phyloP scores from a whole-genome alignment of 495 filamentous ascomycete species.

The Neurospora tetraspora region DNA sequence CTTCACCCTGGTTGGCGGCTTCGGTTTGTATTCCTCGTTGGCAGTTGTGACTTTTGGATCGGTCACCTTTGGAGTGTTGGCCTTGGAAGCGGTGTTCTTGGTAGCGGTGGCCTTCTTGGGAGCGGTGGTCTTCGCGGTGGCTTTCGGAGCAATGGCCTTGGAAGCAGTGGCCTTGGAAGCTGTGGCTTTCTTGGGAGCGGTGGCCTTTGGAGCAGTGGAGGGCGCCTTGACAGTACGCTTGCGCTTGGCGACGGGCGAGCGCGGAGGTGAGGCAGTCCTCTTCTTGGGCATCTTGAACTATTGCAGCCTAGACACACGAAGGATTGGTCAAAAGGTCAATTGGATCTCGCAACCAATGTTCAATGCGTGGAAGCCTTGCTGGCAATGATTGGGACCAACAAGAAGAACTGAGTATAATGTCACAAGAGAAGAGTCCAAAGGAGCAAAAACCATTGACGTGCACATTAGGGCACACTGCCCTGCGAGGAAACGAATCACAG shows the following conservation, averaged over 20 bases:
- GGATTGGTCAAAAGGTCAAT: not conserved
- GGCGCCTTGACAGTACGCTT: not conserved
- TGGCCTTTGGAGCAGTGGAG: not conserved
- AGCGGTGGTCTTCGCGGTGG: no score
- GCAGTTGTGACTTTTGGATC: no score
- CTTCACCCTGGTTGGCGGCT: not conserved
- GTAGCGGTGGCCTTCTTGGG: not conserved
- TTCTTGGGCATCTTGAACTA: not conserved
- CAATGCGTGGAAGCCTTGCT: not conserved
- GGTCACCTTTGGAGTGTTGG: not conserved
- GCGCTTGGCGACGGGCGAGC: not conserved
- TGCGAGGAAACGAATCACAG: not conserved
- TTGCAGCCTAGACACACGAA: not conserved
- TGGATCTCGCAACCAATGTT: not conserved
- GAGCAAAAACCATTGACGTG: not conserved
- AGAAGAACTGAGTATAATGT: not conserved
- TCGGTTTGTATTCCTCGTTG: not conserved
- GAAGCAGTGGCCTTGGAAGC: no score
- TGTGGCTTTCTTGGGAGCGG: not conserved
- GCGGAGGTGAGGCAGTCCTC: not conserved
- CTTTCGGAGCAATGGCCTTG: not conserved
- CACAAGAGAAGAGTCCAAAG: not conserved
- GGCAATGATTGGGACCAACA: not conserved
- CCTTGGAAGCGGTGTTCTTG: not conserved
- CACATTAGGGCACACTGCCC: not conserved